These are phyloP conservation scores for Quercus phellos DNA, from an alignment of 331 rosid genomes.

Conservation along the genomic window DNA sequence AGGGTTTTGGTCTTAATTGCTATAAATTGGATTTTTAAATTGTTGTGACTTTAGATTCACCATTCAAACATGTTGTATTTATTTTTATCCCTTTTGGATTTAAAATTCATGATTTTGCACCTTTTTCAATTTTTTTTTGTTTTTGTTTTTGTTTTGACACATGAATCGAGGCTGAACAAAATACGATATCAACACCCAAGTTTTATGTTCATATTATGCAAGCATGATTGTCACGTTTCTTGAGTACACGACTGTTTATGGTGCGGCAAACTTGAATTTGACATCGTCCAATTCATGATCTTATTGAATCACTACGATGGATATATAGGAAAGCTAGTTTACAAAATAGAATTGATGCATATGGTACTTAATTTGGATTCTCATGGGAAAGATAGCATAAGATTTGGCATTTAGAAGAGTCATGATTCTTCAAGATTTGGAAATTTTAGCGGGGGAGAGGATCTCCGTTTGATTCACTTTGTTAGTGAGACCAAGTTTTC, in stretches of 20 bases:
- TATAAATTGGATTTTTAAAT: too few species aligned
- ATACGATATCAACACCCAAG: not conserved
- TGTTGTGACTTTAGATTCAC: too few species aligned
- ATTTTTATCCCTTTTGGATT: too few species aligned
- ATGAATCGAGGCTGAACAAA: too few species aligned
- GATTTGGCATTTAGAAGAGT: constrained; percentile 33
- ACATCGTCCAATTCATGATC: not conserved
- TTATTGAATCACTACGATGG: constrained; percentile 3
- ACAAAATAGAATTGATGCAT: constrained; percentile 41
- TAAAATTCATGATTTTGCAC: too few species aligned
- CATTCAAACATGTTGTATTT: too few species aligned
- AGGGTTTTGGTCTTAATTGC: too few species aligned
- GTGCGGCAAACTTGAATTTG: constrained; percentile 17
- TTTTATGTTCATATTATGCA: constrained; percentile 6
- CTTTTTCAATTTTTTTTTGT: too few species aligned
- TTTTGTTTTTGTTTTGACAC: too few species aligned
- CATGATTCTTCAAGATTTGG: constrained; percentile 39
- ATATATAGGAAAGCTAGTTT: constrained; percentile 13
- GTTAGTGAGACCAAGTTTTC: too few species aligned
- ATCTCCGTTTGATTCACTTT: constrained; percentile 47
- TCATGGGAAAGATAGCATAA: constrained; percentile 50
- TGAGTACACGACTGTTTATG: constrained; percentile 22
- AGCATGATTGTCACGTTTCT: constrained; percentile 29
- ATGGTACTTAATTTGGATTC: constrained; percentile 55
- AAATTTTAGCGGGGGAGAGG: constrained; percentile 19